Conservation (phyloP, 345 rosid species). For the Citrus cavaleriei region DNA sequence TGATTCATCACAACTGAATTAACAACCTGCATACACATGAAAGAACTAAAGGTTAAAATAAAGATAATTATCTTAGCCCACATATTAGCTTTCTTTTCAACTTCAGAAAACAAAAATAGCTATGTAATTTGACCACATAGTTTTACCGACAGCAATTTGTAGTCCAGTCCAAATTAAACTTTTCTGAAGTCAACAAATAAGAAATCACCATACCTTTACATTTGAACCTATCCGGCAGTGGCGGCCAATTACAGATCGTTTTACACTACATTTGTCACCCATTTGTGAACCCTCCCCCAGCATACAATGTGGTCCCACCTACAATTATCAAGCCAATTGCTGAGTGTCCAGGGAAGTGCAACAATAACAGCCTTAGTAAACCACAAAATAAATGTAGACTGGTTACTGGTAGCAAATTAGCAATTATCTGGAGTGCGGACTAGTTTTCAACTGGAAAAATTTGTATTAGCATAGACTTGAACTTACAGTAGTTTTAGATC, state of each 20-base stretch:
- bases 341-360: neutral
- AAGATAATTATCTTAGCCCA: neutral
- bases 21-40: conserved; percentile 52
- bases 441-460: neutral
- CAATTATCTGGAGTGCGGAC: neutral
- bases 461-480: neutral
- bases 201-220: conserved; percentile 69
- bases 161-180: neutral
- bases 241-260: conserved; percentile 92
- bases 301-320: conserved; percentile 95
- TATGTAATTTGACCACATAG: neutral
- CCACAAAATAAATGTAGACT: neutral
- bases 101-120: neutral
- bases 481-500: conserved; percentile 87
- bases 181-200: neutral
- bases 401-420: neutral
- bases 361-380: neutral
- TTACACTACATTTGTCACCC: conserved; percentile 96
- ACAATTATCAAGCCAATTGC: conserved; percentile 18
- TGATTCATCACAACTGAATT: conserved; percentile 93
- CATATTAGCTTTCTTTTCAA: neutral
- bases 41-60: neutral
- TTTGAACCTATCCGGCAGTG: conserved; percentile 96
- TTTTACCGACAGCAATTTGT: neutral
- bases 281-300: conserved; percentile 92